Conservation (phyloP, 257 asterid species). For the Solanum okadae region DNA sequence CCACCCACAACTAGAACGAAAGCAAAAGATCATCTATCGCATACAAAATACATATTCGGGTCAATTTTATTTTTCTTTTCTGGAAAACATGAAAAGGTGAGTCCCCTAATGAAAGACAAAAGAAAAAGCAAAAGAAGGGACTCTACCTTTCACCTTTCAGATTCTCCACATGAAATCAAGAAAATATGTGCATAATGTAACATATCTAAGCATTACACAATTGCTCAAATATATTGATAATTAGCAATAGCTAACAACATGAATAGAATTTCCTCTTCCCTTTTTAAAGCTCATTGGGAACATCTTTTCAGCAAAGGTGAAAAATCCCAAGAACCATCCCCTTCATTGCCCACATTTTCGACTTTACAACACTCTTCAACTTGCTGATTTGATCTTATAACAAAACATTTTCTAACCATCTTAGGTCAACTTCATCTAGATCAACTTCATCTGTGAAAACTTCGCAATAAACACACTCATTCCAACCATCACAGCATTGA, state of each 20-base stretch:
- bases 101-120: background rate
- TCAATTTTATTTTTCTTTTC: background rate
- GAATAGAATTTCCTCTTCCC: background rate
- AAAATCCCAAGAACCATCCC: background rate
- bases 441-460: background rate
- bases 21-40: background rate
- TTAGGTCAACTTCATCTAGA: background rate
- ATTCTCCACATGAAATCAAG: background rate
- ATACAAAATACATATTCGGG: background rate
- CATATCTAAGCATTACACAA: background rate
- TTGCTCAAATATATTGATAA: background rate
- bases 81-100: background rate
- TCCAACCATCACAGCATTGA: background rate
- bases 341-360: background rate
- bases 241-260: background rate
- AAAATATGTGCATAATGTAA: background rate
- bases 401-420: slow-evolving; percentile 2
- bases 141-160: background rate
- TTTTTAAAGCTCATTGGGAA: background rate
- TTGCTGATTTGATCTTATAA: background rate
- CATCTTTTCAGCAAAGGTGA: background rate
- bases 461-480: background rate
- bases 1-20: background rate
- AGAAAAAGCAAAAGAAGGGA: background rate
- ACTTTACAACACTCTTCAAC: background rate